These are phyloP conservation scores for Fonsecaea monophora DNA, from an alignment of 2,329 filamentous ascomycete species.

Conservation along the genomic window DNA sequence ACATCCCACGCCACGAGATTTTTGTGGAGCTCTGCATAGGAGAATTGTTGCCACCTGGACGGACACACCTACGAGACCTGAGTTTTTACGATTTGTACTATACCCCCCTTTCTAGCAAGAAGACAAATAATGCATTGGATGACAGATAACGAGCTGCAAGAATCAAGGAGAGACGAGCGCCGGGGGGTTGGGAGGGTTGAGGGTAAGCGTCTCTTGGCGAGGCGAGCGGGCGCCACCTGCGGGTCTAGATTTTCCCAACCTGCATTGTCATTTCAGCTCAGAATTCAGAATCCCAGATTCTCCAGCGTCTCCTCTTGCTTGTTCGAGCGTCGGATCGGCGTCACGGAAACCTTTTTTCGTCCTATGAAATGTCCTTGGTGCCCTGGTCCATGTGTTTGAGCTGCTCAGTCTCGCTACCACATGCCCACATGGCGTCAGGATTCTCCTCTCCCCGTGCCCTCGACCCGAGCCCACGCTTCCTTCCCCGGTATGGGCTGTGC, in stretches of 20 bases:
- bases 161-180: neutral
- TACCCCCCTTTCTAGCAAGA: slow-evolving; percentile 4
- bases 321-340: slow-evolving; percentile 1
- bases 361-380: neutral
- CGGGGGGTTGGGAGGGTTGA: neutral
- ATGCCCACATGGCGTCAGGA: neutral
- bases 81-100: slow-evolving; percentile 9
- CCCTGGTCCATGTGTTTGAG: neutral
- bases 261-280: neutral
- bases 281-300: neutral
- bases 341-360: neutral
- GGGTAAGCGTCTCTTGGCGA: neutral
- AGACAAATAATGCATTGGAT: neutral
- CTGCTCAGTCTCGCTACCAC: neutral
- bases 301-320: neutral
- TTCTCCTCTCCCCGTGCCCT: neutral
- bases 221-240: neutral
- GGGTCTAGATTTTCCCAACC: neutral
- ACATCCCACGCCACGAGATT: neutral
- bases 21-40: neutral
- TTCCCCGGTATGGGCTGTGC: neutral
- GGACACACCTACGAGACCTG: neutral
- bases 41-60: neutral
- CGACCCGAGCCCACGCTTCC: neutral
- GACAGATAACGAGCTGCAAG: neutral